phyloP scores from a whole-genome alignment of 768 basidiomycete genomes.

The Leccinum aurantiacum region DNA sequence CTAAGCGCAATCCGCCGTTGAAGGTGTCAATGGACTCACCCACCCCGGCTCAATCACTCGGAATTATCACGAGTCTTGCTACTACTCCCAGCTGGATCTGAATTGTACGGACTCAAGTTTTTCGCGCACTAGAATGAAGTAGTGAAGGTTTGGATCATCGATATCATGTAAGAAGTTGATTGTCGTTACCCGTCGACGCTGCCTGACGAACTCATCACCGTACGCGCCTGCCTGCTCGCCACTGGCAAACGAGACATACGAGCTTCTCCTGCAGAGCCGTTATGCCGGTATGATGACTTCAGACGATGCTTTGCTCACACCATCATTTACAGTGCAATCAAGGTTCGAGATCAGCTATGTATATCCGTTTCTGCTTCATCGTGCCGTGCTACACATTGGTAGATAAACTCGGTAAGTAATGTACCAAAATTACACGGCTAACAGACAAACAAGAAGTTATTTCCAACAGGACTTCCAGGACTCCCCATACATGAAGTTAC shows the following conservation, averaged over 20 bases:
- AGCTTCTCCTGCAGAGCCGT: neutral
- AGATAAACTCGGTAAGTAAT: neutral
- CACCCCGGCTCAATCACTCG: neutral
- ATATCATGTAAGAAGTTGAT: neutral
- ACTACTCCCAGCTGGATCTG: neutral
- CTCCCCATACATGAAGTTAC: no score
- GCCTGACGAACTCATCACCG: neutral
- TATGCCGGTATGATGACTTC: neutral
- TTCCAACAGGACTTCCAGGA: no score
- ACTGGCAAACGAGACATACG: neutral
- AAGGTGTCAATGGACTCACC: neutral
- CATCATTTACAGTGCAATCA: neutral
- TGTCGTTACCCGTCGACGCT: neutral
- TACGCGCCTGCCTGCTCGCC: neutral
- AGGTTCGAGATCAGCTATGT: neutral
- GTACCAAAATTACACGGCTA: neutral
- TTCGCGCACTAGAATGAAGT: neutral
- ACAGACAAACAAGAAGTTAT: no score
- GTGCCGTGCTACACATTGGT: neutral
- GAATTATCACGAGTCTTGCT: neutral
- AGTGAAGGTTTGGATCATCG: neutral
- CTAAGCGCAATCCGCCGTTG: no score
- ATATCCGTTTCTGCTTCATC: neutral
- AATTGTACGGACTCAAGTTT: neutral
- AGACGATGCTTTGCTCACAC: neutral